Evolutionary conservation across 495 filamentous ascomycete species (phyloP), one percentile per base, ranked within the genome.

Genomic region (Niebla homalea): DNA sequence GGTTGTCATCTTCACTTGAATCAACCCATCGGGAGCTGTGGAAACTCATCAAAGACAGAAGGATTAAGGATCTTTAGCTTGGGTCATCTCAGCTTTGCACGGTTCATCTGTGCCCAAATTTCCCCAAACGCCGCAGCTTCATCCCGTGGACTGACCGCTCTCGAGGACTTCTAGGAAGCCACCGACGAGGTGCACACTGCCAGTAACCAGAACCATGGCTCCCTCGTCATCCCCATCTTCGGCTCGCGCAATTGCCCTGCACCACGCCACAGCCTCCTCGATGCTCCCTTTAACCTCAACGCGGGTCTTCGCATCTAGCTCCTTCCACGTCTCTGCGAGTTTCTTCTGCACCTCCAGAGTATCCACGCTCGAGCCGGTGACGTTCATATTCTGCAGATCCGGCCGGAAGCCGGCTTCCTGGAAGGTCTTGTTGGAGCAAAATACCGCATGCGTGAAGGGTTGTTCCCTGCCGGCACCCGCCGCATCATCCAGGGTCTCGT

Each of bases 341-440:
- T 65, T 76, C 6, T 73, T 79, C 63, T 98, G 92, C 41, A 85
- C 78, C 3, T 76, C 79, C 21, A 94, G 66, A 4, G 71, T 74
- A 36, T 79, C 75, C 19, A 95, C 71, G 15, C 81, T 83, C 2
- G 65, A 63, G 5, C 79, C 67, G 54, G 87, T 79, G 7, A 80
- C 76, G 54, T 86, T 85, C 60, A 83, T 71, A 58, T 80, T 87
- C 37, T 93, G 75, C 41, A 94, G 79, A 61, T 94, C 89, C 49
- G 76, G 66, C 20, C 70, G 81, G 63, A 83, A 94, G 0, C 84
- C 87, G 2, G 70, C 70, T 36, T 74, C 61, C 15, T 75, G 75
- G 64, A 82, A 88, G 2, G 90, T 94, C 42, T 86, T 74, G 49
- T 96, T 96, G 0, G 89, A 84, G 59, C 85, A 94, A 66, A 98